Percentiles rank a stretch among this genome's conserved stretches.
Evolutionary conservation across 2,329 filamentous ascomycete genomes (phyloP).

Genomic region (Teratosphaeria epicoccoides): DNA sequence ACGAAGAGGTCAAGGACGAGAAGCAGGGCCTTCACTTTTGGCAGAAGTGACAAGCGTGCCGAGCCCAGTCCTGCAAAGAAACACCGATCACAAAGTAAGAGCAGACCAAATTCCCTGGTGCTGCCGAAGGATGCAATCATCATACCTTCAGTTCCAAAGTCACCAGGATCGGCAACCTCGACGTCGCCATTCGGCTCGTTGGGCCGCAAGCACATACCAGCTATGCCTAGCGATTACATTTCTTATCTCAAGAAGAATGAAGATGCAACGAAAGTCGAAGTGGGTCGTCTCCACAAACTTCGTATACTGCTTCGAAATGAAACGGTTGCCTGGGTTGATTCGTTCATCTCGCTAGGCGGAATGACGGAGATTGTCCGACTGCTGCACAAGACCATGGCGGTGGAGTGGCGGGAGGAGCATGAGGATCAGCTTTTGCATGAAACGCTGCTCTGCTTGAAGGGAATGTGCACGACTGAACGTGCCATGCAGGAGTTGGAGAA

Average conservation of each 20-base stretch:
- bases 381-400: constrained; percentile 81
- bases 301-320: constrained; percentile 83
- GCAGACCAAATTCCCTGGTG: constrained; percentile 47
- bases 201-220: constrained; percentile 24
- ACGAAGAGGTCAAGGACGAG: constrained; percentile 44
- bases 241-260: constrained; percentile 70
- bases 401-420: constrained; percentile 97
- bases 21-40: constrained; percentile 70
- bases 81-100: constrained; percentile 51
- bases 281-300: constrained; percentile 91
- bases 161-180: constrained; percentile 6
- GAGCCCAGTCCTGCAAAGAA: constrained; percentile 59
- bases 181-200: constrained; percentile 19
- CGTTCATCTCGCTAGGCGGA: constrained; percentile 78
- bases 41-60: constrained; percentile 46
- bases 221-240: constrained; percentile 74
- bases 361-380: constrained; percentile 85
- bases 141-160: background rate
- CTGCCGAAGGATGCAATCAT: constrained; percentile 34
- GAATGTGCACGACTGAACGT: constrained; percentile 79
- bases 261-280: constrained; percentile 73
- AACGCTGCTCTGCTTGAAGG: constrained; percentile 84
- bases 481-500: constrained; percentile 72
- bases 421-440: constrained; percentile 90
- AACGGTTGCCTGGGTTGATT: constrained; percentile 89